Evolutionary conservation across 2,329 filamentous ascomycete species (phyloP).

Genomic region (Xylariaceae sp.): DNA sequence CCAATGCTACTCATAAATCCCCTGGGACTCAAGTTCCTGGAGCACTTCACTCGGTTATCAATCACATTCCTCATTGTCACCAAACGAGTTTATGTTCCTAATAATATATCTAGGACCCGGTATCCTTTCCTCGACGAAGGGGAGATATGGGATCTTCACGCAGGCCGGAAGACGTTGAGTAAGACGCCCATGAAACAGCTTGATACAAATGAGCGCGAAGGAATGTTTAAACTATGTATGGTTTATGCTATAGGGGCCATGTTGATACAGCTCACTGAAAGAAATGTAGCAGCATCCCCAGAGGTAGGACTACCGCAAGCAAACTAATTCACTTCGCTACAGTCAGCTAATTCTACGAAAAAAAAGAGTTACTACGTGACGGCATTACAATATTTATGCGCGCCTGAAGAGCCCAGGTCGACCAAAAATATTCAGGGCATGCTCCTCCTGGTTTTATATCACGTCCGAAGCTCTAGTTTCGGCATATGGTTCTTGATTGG

Average conservation of each 20-base stretch:
- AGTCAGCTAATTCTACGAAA: slow-evolving; percentile 9
- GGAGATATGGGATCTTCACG: slow-evolving; percentile 41
- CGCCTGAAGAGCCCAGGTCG: slow-evolving; percentile 43
- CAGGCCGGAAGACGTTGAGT: slow-evolving; percentile 34
- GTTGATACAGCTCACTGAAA: slow-evolving; percentile 43
- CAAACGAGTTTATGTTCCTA: neutral
- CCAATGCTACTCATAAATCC: neutral
- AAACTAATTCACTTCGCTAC: neutral
- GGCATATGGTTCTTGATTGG: slow-evolving; percentile 52
- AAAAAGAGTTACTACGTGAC: slow-evolving; percentile 43
- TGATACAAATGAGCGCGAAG: slow-evolving; percentile 34
- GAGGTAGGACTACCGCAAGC: slow-evolving; percentile 30
- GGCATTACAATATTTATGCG: slow-evolving; percentile 44
- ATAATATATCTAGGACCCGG: slow-evolving; percentile 28
- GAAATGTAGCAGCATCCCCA: slow-evolving; percentile 35
- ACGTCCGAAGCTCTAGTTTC: slow-evolving; percentile 45
- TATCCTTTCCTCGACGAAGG: slow-evolving; percentile 45
- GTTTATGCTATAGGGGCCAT: slow-evolving; percentile 48
- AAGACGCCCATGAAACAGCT: slow-evolving; percentile 35
- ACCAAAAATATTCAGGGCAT: slow-evolving; percentile 49
- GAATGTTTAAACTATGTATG: slow-evolving; percentile 47
- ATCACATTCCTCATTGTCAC: no score
- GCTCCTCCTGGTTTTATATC: slow-evolving; percentile 45
- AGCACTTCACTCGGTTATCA: neutral
- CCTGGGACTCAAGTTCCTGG: no score